Base-by-base conservation (phyloP, 2,329 filamentous ascomycete species). In the Coleophoma eucalyptorum region DNA sequence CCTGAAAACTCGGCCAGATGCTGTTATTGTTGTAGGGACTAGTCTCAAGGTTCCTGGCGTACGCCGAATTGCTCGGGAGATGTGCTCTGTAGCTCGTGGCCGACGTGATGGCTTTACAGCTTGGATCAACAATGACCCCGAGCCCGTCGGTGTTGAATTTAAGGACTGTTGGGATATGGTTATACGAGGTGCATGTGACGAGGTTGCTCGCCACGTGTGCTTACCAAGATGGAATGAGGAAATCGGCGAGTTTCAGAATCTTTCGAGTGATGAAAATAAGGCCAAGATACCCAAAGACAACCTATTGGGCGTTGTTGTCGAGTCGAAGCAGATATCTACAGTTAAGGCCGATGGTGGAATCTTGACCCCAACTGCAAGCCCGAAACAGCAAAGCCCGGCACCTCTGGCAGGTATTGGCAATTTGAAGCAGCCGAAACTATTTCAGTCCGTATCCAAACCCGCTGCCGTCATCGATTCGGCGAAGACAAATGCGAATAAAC, bases 21-120 rank as follows among this genome's bases (percentile, higher is more conserved):
- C 92, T 16, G 81, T 99, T 21, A 84, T 99, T 58, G 94, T 99
- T 26, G 94, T 96, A 8, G 94, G 94, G 48, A 99, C 94, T 2
- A 97, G 90, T 52, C 74, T 99, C 60, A 97, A 97, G 67, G 92
- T 99, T 46, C 93, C 93, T 1, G 94, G 94, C 8, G 91, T 97
- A 41, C 84, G 89, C 54, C 82, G 92, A 49, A 87, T 99, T 51
- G 91, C 93, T 52, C 89, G 89, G 66, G 92, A 97, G 68, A 83
- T 97, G 79, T 97, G 91, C 67, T 84, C 86, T 46, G 86, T 90
- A 32, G 89, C 95, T n/a, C 81, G 92, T 54, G 83, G 86, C 61
- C 83, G 90, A 49, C 83, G 83, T 58, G 89, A 95, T 59, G 92
- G 93, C 1, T 81, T 96, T 52, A 90, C 92, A 0, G 86, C 95